Evolutionary conservation across 768 basidiomycete genomes (phyloP).

Genomic region (Postia placenta): DNA sequence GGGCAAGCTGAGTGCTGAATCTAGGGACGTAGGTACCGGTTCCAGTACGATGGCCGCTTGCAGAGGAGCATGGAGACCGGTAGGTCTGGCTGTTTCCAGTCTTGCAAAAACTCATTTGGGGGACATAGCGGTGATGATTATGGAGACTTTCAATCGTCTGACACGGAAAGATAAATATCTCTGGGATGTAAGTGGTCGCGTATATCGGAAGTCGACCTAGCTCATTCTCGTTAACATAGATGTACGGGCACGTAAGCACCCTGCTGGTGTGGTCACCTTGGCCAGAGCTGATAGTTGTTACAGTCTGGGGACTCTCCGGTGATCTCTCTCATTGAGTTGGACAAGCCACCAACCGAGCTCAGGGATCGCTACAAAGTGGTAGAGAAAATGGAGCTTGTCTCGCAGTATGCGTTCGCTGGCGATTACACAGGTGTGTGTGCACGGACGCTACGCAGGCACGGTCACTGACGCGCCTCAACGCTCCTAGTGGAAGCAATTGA

Average conservation of each 20-base stretch:
- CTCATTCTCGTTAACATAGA: constrained; percentile 28
- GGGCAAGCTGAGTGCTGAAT: neutral
- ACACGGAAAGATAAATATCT: constrained; percentile 64
- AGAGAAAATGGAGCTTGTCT: constrained; percentile 64
- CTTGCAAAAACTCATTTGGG: too few relatives aligned
- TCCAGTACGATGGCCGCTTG: constrained; percentile 66
- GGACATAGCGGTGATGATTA: constrained; percentile 64
- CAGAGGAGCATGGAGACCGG: constrained; percentile 62
- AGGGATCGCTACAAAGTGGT: constrained; percentile 59
- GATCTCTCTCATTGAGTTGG: constrained; percentile 44
- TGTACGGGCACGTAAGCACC: constrained; percentile 54
- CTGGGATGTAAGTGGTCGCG: constrained; percentile 58
- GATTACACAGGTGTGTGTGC: constrained; percentile 48
- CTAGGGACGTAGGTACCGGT: constrained; percentile 48
- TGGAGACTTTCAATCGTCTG: constrained; percentile 63
- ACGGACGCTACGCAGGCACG: neutral
- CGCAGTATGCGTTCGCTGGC: constrained; percentile 65
- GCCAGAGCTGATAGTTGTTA: neutral
- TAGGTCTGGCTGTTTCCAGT: constrained; percentile 14
- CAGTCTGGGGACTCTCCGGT: constrained; percentile 62
- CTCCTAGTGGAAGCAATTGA: constrained; percentile 64
- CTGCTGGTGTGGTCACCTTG: neutral
- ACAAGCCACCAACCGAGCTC: constrained; percentile 45
- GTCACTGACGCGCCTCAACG: too few relatives aligned
- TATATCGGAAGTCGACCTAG: constrained; percentile 1